These are phyloP conservation scores for Scedosporium aurantiacum DNA, from an alignment of 2,329 filamentous ascomycete species.

Conservation along the genomic window DNA sequence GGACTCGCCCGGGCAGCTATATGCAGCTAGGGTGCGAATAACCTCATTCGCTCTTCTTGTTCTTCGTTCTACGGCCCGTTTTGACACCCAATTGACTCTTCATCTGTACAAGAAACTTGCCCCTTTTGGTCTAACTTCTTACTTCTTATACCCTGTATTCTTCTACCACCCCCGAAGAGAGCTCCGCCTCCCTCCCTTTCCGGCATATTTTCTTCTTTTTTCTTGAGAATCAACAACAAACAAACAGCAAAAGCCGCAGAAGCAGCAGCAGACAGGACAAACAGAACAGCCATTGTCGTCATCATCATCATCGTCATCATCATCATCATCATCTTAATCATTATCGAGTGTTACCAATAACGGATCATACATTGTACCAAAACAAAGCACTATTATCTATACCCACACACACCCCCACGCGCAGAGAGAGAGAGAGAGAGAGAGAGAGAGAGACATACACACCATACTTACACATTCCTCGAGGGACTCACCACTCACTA, in stretches of 20 bases:
- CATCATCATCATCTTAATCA: not conserved
- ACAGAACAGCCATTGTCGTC: not conserved
- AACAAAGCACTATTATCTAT: not conserved
- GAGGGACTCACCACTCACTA: not conserved
- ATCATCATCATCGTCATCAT: not conserved
- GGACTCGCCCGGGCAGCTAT: not conserved
- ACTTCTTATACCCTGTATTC: slow-evolving; percentile 1
- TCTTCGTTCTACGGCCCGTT: not conserved
- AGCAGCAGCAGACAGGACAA: not conserved
- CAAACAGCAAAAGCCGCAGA: not conserved
- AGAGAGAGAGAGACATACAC: not conserved
- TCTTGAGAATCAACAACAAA: not conserved
- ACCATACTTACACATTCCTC: not conserved
- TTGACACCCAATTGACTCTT: slow-evolving; percentile 5
- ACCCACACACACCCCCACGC: not conserved
- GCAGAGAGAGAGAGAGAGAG: not conserved
- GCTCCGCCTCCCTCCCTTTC: not conserved
- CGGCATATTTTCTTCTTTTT: not conserved
- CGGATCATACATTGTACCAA: not conserved
- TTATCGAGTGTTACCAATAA: too few relatives aligned
- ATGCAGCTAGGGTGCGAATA: slow-evolving; percentile 2
- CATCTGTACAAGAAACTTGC: not conserved
- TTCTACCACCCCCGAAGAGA: not conserved
- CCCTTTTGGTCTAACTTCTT: not conserved
- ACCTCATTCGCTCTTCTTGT: not conserved